Evolutionary conservation across 768 basidiomycete species (phyloP).

Genomic region (Amylocystis lapponica): DNA sequence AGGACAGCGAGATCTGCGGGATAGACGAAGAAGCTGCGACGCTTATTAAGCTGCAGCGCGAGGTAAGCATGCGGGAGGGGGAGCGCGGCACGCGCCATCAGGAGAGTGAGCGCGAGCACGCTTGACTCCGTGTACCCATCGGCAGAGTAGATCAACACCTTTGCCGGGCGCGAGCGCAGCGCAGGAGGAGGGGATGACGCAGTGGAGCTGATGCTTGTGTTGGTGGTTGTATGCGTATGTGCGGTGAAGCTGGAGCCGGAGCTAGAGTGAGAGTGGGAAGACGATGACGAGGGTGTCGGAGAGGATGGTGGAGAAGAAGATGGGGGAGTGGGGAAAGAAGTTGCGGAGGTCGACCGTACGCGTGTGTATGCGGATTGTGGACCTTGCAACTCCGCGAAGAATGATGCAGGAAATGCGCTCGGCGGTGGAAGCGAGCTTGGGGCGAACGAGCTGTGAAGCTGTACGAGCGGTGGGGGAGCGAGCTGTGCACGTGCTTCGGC

Average conservation of each 20-base stretch:
- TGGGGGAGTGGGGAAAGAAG: conserved; percentile 14
- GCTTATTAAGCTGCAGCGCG: conserved; percentile 76
- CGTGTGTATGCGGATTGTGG: conserved; percentile 17
- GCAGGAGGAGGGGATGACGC: conserved; percentile 9
- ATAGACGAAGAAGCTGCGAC: conserved; percentile 90
- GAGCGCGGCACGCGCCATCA: conserved; percentile 71
- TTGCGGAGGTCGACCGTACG: conserved; percentile 22
- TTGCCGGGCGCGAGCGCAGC: conserved; percentile 52
- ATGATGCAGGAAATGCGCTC: conserved; percentile 21
- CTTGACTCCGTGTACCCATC: conserved; percentile 94
- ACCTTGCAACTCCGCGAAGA: conserved; percentile 15
- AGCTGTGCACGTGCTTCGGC: conserved; percentile 14
- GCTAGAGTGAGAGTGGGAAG: no score
- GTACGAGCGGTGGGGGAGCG: conserved; percentile 9
- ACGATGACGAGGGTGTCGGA: conserved; percentile 1
- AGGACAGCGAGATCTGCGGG: conserved; percentile 71
- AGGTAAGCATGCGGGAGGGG: conserved; percentile 87
- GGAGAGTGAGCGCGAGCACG: conserved; percentile 76
- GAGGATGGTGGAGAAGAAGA: conserved; percentile 1
- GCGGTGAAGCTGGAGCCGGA: no score
- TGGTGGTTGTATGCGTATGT: no score
- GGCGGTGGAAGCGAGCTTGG: conserved; percentile 22
- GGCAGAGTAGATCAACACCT: conserved; percentile 74
- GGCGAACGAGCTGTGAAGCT: conserved; percentile 3
- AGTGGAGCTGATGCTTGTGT: no score